Evolutionary conservation across 305 asterid species (phyloP).

Genomic region (Salvia sclarea): DNA sequence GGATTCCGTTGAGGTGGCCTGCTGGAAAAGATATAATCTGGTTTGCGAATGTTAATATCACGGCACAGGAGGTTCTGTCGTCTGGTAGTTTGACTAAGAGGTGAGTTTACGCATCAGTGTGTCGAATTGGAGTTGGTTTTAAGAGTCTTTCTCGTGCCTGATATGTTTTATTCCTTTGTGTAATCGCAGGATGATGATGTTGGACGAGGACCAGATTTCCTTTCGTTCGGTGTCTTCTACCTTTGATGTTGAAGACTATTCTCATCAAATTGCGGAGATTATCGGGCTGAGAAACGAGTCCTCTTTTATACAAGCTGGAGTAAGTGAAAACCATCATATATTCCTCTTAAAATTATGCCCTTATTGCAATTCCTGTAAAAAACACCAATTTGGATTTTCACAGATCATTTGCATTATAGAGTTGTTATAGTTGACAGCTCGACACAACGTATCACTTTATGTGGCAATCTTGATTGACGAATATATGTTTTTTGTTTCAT

Average conservation of each 20-base stretch:
- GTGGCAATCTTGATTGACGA: conserved; percentile 12
- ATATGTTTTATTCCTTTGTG: conserved; percentile 14
- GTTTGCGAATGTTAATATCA: conserved; percentile 93
- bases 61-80: conserved; percentile 93
- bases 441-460: conserved; percentile 6
- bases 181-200: conserved; percentile 93
- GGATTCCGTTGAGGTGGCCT: conserved; percentile 92
- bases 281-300: conserved; percentile 88
- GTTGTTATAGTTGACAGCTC: neutral
- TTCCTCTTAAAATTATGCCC: no score
- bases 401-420: conserved; percentile 6
- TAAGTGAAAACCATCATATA: conserved; percentile 43
- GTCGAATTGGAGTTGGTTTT: conserved; percentile 5
- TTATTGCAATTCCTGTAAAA: conserved; percentile 18
- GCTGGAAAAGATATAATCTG: conserved; percentile 93
- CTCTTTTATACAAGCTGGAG: conserved; percentile 84
- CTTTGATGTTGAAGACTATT: conserved; percentile 94
- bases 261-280: conserved; percentile 98
- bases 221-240: conserved; percentile 85
- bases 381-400: no score
- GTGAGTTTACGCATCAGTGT: conserved; percentile 49
- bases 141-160: conserved; percentile 2
- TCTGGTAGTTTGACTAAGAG: conserved; percentile 96
- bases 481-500: conserved; percentile 12
- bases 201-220: conserved; percentile 95